These are phyloP conservation scores for Sungouiella thailandica DNA, from an alignment of 805 yeast species.

Conservation along the genomic window DNA sequence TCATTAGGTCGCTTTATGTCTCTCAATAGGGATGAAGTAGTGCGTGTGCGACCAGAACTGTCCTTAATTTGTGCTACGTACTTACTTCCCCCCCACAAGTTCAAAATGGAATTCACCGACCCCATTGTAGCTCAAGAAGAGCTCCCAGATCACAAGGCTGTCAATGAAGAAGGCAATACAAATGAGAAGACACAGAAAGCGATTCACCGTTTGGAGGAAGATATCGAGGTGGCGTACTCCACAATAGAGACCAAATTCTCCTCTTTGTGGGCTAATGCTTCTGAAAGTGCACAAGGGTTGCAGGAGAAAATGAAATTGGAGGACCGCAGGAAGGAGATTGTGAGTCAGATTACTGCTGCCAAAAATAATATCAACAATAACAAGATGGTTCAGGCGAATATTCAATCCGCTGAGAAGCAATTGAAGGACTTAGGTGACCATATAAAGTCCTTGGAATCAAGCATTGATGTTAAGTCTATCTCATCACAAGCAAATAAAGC, in stretches of 20 bases:
- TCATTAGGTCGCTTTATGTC: no score
- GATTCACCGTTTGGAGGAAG: slow-evolving; percentile 47
- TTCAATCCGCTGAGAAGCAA: slow-evolving; percentile 25
- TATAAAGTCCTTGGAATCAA: slow-evolving; percentile 10
- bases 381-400: slow-evolving; percentile 14
- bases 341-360: slow-evolving; percentile 22
- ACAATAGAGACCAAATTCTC: slow-evolving; percentile 45
- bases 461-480: slow-evolving; percentile 20
- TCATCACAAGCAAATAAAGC: slow-evolving; percentile 45
- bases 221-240: slow-evolving; percentile 46
- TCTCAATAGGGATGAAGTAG: no score
- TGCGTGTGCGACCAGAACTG: no score
- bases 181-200: slow-evolving; percentile 42
- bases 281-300: slow-evolving; percentile 25
- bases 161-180: background rate
- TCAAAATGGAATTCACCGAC: slow-evolving; percentile 34
- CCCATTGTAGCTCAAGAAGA: slow-evolving; percentile 21
- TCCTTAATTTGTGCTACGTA: no score
- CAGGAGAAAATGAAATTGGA: slow-evolving; percentile 27
- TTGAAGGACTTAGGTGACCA: slow-evolving; percentile 17
- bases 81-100: no score
- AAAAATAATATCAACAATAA: slow-evolving; percentile 14
- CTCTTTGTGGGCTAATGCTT: slow-evolving; percentile 29
- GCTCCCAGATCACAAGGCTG: background rate
- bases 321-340: slow-evolving; percentile 23